Percentiles rank a stretch among this genome's conserved stretches.
phyloP scores from a whole-genome alignment of 169 alveolate genomes.

The Prorocentrum cordatum region DNA sequence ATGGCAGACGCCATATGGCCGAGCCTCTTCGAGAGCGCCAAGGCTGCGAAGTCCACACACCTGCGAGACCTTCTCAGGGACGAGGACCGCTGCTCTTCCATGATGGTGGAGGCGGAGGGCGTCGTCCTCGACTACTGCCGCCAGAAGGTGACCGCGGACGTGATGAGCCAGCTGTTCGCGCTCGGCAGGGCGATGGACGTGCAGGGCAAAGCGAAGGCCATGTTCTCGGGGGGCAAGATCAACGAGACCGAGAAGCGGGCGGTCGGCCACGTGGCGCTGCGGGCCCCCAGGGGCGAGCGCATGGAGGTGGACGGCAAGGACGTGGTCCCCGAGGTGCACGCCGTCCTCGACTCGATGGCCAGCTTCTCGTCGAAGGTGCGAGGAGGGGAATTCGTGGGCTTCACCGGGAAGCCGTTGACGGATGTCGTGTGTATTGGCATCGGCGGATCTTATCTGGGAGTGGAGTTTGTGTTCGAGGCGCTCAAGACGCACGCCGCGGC shows the following conservation, averaged over 20 bases:
- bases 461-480: conserved; percentile 80
- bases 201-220: not conserved
- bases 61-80: conserved; percentile 42
- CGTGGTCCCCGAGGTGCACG: not conserved
- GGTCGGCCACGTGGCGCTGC: conserved; percentile 93
- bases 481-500: too few species aligned
- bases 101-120: conserved; percentile 69
- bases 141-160: conserved; percentile 55
- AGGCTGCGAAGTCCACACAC: not conserved
- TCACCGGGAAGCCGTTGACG: conserved; percentile 85
- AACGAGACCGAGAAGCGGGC: conserved; percentile 93
- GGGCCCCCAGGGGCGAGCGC: conserved; percentile 79
- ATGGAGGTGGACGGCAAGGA: conserved; percentile 28
- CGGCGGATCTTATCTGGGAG: conserved; percentile 98
- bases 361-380: conserved; percentile 72
- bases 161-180: not conserved
- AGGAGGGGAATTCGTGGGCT: conserved; percentile 84
- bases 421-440: conserved; percentile 93
- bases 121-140: conserved; percentile 73
- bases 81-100: conserved; percentile 22
- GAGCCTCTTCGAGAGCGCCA: not conserved
- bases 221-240: conserved; percentile 81
- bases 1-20: conserved; percentile 5
- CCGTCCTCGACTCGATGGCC: not conserved
- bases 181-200: not conserved